Conservation (phyloP, 2,329 filamentous ascomycete genomes). For the Arthrocladium fulminans region DNA sequence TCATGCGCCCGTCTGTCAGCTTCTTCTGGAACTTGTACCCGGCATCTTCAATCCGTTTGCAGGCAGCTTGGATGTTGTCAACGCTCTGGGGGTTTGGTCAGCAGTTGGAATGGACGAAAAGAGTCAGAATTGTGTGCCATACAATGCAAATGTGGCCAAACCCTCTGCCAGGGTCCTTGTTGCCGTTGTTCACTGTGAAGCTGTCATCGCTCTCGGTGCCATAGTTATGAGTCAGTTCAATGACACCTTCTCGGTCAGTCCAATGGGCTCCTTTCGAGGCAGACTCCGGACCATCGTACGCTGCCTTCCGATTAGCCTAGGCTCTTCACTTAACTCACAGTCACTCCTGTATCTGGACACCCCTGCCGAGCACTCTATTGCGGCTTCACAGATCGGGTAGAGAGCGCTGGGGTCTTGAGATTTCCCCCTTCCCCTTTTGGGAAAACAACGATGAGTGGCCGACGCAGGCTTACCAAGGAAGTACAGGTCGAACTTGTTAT, state of each 20-base stretch:
- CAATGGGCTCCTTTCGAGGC: conserved; percentile 65
- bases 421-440: no score
- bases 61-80: conserved; percentile 80
- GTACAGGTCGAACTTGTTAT: conserved; percentile 89
- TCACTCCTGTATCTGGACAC: no score
- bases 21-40: conserved; percentile 96
- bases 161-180: conserved; percentile 74
- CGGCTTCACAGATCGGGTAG: no score
- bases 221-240: conserved; percentile 78
- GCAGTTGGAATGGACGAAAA: no score
- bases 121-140: background rate
- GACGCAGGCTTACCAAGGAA: conserved; percentile 50
- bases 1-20: conserved; percentile 78
- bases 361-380: no score
- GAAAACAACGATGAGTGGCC: no score
- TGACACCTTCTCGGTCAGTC: conserved; percentile 75
- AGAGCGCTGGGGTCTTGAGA: no score
- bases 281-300: conserved; percentile 69
- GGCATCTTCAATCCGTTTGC: conserved; percentile 77
- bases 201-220: conserved; percentile 77
- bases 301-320: no score
- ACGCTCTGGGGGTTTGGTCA: no score
- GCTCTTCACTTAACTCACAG: no score
- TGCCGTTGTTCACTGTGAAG: conserved; percentile 79
- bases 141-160: conserved; percentile 77